Evolutionary conservation across 805 yeast species (phyloP), one percentile per base, ranked within the genome.

Genomic region (Scheffersomyces ergatensis): DNA sequence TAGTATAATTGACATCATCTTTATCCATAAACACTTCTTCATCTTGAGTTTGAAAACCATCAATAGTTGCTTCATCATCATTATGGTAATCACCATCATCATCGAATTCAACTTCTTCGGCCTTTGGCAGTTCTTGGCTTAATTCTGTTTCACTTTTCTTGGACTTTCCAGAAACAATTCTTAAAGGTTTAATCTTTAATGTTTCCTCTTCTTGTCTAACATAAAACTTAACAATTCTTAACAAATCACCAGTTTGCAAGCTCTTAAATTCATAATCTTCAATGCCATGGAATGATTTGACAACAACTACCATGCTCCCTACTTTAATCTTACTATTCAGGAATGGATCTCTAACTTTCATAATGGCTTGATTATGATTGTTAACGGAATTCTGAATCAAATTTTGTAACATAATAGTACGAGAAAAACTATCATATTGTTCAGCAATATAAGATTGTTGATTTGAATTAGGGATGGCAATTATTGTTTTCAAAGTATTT

Each of bases 291-390:
- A 54, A 64, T 5, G 62, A 61, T 36, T 55, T 50, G 3, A 61
- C 57, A 4, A 63, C 67, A 12, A 63, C 66, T 2, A 63, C 69
- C 15, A 62, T 53, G 0, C 59, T 59, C 2, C 71, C 71, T 11
- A 62, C 46, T 14, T 39, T n/a, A 15, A 59, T 57, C 11, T 34
- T 23, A 18, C 42, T 50, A 13, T 48, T 49, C 56, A 58, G 62
- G 36, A 44, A 62, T 4, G 67, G 65, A 40, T 64, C 70, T 15
- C 46, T 26, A 1, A 63, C 66, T 24, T 49, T 45, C 29, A 48
- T 48, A 21, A 63, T 56, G 2, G 48, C 40, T 11, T 36, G 30
- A 21, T 46, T 49, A 15, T 38, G 42, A 16, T 35, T 29, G 21
- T 47, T 47, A 6, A 50, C 27, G n/a, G 55, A 42, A 11, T 45